phyloP scores from a whole-genome alignment of 306 rosid genomes.

The Cajanus cajan region DNA sequence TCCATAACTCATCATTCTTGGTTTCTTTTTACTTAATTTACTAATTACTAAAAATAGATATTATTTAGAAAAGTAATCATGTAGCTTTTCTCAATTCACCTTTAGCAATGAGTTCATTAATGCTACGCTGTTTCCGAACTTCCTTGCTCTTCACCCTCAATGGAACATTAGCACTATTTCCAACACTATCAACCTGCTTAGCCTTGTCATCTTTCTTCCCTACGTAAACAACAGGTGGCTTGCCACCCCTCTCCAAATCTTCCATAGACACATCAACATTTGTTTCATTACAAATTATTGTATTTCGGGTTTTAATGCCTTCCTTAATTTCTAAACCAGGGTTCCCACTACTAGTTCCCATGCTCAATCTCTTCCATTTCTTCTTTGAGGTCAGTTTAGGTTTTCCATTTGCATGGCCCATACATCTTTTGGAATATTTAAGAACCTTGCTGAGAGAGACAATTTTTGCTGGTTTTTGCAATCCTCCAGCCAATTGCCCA shows the following conservation, averaged over 20 bases:
- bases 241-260: constrained; percentile 26
- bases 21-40: background rate
- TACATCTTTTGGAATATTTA: constrained; percentile 42
- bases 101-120: constrained; percentile 54
- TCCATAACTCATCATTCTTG: background rate
- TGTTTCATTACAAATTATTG: constrained; percentile 20
- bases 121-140: constrained; percentile 57
- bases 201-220: constrained; percentile 29
- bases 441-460: constrained; percentile 59
- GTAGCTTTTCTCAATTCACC: constrained; percentile 38
- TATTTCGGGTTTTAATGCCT: constrained; percentile 9
- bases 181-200: constrained; percentile 28
- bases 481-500: constrained; percentile 28
- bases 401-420: constrained; percentile 30
- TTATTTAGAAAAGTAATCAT: background rate
- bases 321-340: constrained; percentile 31
- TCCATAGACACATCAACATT: constrained; percentile 26
- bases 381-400: constrained; percentile 27
- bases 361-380: constrained; percentile 38
- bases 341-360: constrained; percentile 18
- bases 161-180: constrained; percentile 28
- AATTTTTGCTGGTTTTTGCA: constrained; percentile 52
- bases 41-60: background rate
- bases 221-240: constrained; percentile 27
- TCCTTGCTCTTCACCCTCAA: constrained; percentile 47